A percentile compares a stretch with the other conserved stretches of the same genome.
phyloP scores from a whole-genome alignment of 2,329 filamentous ascomycete species.

The Chrysosphaeria jannelii region DNA sequence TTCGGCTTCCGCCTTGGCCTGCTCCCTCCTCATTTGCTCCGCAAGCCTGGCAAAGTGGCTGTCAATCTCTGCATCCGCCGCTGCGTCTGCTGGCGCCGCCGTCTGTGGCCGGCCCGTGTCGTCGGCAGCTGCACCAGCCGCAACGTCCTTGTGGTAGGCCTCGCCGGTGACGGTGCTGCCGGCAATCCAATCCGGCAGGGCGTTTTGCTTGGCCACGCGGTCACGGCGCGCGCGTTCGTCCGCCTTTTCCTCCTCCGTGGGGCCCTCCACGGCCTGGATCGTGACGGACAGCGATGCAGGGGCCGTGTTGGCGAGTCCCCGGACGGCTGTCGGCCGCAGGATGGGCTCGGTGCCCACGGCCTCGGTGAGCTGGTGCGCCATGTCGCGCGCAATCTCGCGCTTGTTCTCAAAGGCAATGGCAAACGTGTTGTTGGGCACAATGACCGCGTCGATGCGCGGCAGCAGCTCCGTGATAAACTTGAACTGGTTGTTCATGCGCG shows the following conservation, averaged over 20 bases:
- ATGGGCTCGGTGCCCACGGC: slow-evolving; percentile 25
- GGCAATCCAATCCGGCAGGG: slow-evolving; percentile 39
- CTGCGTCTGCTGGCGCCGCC: slow-evolving; percentile 13
- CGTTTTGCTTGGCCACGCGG: slow-evolving; percentile 35
- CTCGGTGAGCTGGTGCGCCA: slow-evolving; percentile 30
- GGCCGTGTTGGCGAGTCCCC: slow-evolving; percentile 32
- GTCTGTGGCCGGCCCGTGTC: slow-evolving; percentile 13
- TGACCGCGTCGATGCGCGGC: slow-evolving; percentile 43
- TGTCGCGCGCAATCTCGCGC: slow-evolving; percentile 33
- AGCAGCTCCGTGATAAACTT: slow-evolving; percentile 49
- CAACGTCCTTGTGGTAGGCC: slow-evolving; percentile 17
- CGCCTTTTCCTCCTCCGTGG: slow-evolving; percentile 33
- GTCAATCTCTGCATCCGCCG: slow-evolving; percentile 26
- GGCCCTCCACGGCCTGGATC: slow-evolving; percentile 34
- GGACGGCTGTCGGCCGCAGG: slow-evolving; percentile 34
- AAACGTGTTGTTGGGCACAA: slow-evolving; percentile 46
- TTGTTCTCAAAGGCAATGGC: slow-evolving; percentile 33
- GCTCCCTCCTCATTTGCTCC: slow-evolving; percentile 11
- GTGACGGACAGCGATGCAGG: slow-evolving; percentile 40
- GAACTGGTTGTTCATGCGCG: slow-evolving; percentile 48
- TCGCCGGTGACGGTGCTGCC: slow-evolving; percentile 36
- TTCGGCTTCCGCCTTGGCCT: slow-evolving; percentile 18
- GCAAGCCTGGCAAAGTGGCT: slow-evolving; percentile 34
- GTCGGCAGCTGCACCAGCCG: slow-evolving; percentile 6
- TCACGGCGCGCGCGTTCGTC: slow-evolving; percentile 34